These are phyloP conservation scores for Sarocladiaceae sp. DNA, from an alignment of 2,329 filamentous ascomycete species.

Conservation along the genomic window DNA sequence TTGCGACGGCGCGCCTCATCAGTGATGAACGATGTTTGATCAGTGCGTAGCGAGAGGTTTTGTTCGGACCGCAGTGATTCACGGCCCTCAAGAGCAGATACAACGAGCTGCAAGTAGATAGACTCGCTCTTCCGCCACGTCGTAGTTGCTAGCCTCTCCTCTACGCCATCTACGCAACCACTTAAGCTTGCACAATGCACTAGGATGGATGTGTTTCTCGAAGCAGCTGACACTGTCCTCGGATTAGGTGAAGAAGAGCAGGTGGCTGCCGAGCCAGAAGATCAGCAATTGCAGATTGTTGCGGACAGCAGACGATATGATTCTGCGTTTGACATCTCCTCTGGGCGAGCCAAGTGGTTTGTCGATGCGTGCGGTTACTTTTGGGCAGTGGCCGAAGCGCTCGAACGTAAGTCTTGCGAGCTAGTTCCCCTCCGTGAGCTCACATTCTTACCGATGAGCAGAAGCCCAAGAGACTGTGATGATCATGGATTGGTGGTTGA, in stretches of 20 bases:
- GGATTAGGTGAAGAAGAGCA: background rate
- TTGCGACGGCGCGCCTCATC: too few species aligned
- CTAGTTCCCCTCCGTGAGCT: background rate
- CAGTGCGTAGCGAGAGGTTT: too few species aligned
- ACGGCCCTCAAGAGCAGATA: too few species aligned
- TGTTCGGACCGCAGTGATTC: too few species aligned
- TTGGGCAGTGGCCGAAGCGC: constrained; percentile 74
- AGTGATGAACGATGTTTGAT: too few species aligned
- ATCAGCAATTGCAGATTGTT: background rate
- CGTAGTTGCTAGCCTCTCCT: background rate
- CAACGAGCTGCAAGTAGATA: too few species aligned
- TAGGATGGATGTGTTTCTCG: background rate
- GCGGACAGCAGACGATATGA: constrained; percentile 44
- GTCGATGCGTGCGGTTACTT: constrained; percentile 83
- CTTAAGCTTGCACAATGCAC: background rate
- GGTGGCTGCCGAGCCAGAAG: background rate
- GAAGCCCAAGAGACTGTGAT: constrained; percentile 73
- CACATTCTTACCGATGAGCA: constrained; percentile 20
- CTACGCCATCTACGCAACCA: background rate
- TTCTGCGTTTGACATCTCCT: constrained; percentile 69
- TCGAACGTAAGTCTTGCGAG: constrained; percentile 54
- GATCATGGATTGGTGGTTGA: constrained; percentile 90
- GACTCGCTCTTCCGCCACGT: too few species aligned
- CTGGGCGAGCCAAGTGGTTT: constrained; percentile 80
- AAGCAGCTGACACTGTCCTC: background rate